Base-by-base conservation (phyloP, 192 early-diverging fungal species). In the Coemansia sp. region DNA sequence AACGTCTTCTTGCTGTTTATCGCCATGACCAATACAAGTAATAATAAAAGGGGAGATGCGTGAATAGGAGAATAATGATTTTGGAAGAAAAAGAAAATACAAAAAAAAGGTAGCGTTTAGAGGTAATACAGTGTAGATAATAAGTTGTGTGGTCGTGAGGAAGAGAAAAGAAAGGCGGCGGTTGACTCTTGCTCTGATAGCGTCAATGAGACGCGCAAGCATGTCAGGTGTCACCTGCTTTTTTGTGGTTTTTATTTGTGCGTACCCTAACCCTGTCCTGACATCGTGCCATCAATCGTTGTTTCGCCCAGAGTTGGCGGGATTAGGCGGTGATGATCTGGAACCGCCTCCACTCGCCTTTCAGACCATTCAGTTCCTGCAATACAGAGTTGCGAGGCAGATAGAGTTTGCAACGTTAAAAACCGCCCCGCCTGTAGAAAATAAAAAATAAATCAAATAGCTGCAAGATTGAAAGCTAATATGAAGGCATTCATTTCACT, bases 301-400 rank as follows among this genome's bases (percentile, higher is more conserved):
- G 15, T 7, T 32, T 24, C 9, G 9, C 22, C 22, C 31, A 7
- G 5, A 47, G 20, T 20, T 35, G 2, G 67, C 31, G 3, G 75
- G 62, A 5, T 51, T 69, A 20, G 60, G 43, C 32, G 51, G 51
- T 6, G 27, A 2, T 31, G 51, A 31, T 14, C 47, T 64, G 39
- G 56, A 49, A 49, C 47, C 47, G 12, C 6, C 9, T 14, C 47
- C 9, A 8, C 39, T 24, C 14, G 47, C 24, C 10, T 20, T 11
- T 49, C 47, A 53, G 51, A 53, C 51, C 51, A 32, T 27, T n/a
- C 51, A 53, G 51, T 53, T 53, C 51, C 51, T 53, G 51, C 27
- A 27, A 32, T 6, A 49, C 27, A 11, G 11, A 49, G 11, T 3
- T 25, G n/a, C n/a, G n/a, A n/a, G n/a, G n/a, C n/a, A n/a, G n/a